Base-by-base conservation (phyloP, 495 filamentous ascomycete genomes). In the Apiosordaria backusii region DNA sequence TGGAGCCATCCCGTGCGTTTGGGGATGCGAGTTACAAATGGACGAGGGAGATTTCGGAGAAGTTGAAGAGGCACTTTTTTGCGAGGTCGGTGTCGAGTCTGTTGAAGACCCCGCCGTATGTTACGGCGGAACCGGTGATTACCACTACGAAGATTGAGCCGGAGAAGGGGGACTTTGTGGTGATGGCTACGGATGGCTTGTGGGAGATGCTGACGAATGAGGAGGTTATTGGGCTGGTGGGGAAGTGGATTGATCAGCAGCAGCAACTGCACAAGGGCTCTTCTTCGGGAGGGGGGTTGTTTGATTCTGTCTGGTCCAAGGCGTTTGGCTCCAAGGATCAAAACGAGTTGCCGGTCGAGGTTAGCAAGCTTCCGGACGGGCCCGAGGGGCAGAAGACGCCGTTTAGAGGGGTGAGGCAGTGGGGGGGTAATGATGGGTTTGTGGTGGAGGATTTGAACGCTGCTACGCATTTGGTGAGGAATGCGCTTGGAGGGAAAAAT, bases 201-300 rank as follows among this genome's bases (percentile, higher is more conserved):
- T 99, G 96, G 95, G 96, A 99, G 79, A 98, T 98, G 94, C 82
- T 99, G 60, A 97, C 91, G 60, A 99, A 97, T 73, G 96, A 99
- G 74, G 96, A 99, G 79, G 96, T 97, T 1, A 89, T 99, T 58
- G 96, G 96, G 0, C 83, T 99, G 6, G 96, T 99, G 15, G 96
- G 94, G 3, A 90, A 94, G 75, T 99, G 96, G 96, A 84, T 99
- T 50, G 94, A 99, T 45, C 2, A 7, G 3, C 35, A 45, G 35
- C 35, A 45, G 35, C 35, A 45, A 13, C 27, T 4, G 72, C 84
- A 87, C 57, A 90, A 93, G 70, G 77, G 83, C n/a, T n/a, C n/a
- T n/a, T n/a, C n/a, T n/a, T n/a, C 9, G 35, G 35, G 35, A 6
- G n/a, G 21, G 59, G 5, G 52, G 54, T 21, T 45, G 52, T 18